phyloP scores from a whole-genome alignment of 441 rosid species.

The Syzygium malaccense region DNA sequence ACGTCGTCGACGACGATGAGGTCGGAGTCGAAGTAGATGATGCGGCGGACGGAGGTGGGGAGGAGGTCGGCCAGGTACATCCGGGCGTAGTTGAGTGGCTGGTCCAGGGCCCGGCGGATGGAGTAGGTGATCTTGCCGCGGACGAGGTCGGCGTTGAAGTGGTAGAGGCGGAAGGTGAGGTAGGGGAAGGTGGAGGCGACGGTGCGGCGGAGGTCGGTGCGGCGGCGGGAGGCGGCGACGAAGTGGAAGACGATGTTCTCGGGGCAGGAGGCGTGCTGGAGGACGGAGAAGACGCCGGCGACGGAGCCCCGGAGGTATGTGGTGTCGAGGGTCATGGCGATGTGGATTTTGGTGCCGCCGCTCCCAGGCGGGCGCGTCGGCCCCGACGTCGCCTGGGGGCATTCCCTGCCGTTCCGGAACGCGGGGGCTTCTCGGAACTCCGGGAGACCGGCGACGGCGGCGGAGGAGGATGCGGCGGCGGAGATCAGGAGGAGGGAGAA shows the following conservation, averaged over 20 bases:
- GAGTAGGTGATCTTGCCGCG: neutral
- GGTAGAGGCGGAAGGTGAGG: neutral
- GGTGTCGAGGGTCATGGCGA: slow-evolving; percentile 2
- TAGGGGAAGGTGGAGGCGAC: neutral
- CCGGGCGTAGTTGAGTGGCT: neutral
- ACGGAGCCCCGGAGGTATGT: slow-evolving; percentile 1
- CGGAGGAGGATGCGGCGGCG: neutral
- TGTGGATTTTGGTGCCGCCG: neutral
- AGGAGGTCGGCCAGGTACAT: neutral
- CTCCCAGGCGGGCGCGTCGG: neutral
- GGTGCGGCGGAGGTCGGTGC: neutral
- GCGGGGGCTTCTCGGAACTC: slow-evolving; percentile 68
- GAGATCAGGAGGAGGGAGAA: neutral
- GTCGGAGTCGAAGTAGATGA: neutral
- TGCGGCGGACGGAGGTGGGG: neutral
- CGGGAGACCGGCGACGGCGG: slow-evolving; percentile 24
- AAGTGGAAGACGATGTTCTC: slow-evolving; percentile 1
- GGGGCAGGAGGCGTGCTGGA: slow-evolving; percentile 2
- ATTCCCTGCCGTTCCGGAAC: slow-evolving; percentile 67
- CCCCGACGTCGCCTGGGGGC: slow-evolving; percentile 28
- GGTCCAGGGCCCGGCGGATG: neutral
- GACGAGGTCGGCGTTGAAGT: neutral
- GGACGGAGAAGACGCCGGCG: neutral
- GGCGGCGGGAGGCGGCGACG: neutral
- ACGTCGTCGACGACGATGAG: neutral